These are phyloP conservation scores for Salix arbutifolia DNA, from an alignment of 345 rosid species.

Conservation along the genomic window DNA sequence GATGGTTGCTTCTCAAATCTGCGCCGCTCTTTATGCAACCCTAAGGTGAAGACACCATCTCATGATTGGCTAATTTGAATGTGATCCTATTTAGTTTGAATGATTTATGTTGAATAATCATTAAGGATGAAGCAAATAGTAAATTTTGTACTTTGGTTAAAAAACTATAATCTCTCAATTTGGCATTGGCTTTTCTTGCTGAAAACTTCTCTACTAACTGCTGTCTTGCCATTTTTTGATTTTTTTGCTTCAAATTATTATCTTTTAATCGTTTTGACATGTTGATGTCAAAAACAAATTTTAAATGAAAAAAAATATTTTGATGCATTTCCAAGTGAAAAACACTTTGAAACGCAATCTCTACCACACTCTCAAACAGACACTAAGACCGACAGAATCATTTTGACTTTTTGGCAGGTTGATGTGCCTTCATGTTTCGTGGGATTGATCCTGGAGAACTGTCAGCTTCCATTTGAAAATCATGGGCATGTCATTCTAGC, in stretches of 20 bases:
- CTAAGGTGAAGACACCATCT: slow-evolving; percentile 5
- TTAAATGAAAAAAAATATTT: no score
- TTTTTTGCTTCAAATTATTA: no score
- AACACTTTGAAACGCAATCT: no score
- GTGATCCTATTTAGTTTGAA: neutral
- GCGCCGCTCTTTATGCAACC: slow-evolving; percentile 15
- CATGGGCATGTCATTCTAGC: slow-evolving; percentile 23
- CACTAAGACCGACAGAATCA: neutral
- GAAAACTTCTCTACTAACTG: neutral
- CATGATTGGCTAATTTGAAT: neutral
- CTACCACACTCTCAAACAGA: no score
- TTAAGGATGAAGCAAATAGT: neutral
- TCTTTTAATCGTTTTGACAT: no score
- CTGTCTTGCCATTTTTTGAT: no score
- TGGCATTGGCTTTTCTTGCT: neutral
- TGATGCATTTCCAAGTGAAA: no score
- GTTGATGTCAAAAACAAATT: no score
- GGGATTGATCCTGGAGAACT: slow-evolving; percentile 17
- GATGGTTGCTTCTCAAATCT: slow-evolving; percentile 22
- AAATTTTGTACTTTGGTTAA: neutral
- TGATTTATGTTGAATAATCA: neutral
- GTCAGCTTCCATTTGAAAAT: slow-evolving; percentile 21
- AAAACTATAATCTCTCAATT: neutral
- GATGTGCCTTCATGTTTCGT: slow-evolving; percentile 21
- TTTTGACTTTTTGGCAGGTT: slow-evolving; percentile 1